Evolutionary conservation across 108 stramenopile species (phyloP).

Genomic region (Skeletonema marinoi): DNA sequence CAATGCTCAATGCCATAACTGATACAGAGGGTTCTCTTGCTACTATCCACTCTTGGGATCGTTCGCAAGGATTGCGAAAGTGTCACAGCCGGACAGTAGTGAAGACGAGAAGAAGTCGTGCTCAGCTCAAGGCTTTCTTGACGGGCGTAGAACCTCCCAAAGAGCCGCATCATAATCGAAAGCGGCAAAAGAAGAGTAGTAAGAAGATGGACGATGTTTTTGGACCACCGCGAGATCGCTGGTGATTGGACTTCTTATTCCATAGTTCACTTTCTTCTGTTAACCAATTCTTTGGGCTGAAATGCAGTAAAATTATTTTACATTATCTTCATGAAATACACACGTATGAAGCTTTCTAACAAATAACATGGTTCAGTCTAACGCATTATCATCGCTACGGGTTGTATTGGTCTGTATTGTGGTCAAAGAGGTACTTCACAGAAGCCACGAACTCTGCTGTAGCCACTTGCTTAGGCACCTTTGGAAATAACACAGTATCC

Average conservation of each 20-base stretch:
- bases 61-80: slow-evolving; percentile 26
- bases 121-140: slow-evolving; percentile 37
- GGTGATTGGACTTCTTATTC: too few relatives aligned
- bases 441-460: slow-evolving; percentile 8
- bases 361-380: background rate
- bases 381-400: background rate
- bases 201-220: background rate
- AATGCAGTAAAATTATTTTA: background rate
- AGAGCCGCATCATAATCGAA: slow-evolving; percentile 18
- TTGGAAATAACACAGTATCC: slow-evolving; percentile 38
- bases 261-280: background rate
- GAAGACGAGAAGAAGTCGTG: slow-evolving; percentile 38
- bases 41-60: slow-evolving; percentile 38
- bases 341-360: background rate
- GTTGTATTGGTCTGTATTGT: slow-evolving; percentile 4
- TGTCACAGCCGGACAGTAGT: slow-evolving; percentile 43
- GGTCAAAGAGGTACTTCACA: slow-evolving; percentile 3
- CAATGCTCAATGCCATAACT: slow-evolving; percentile 17
- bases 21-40: slow-evolving; percentile 32
- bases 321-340: background rate
- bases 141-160: slow-evolving; percentile 19
- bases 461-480: background rate
- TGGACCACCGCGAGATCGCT: background rate
- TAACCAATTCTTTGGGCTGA: background rate
- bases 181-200: background rate